A percentile compares a stretch with the other conserved stretches of the same genome.
phyloP scores from a whole-genome alignment of 352 stramenopile species.

The Pythium brachiatum region DNA sequence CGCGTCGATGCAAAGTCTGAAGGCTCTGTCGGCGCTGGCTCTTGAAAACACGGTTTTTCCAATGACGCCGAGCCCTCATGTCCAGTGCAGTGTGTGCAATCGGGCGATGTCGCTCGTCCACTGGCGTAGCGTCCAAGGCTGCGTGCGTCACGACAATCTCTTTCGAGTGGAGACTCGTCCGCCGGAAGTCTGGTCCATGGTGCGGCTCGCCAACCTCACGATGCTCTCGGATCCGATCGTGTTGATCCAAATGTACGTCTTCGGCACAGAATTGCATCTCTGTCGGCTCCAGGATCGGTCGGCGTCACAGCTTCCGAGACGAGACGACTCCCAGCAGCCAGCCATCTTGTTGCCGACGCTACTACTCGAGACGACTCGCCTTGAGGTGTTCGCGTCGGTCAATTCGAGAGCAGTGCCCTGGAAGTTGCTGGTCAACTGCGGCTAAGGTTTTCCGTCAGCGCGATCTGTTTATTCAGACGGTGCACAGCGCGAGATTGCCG shows the following conservation, averaged over 20 bases:
- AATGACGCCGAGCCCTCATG: not conserved
- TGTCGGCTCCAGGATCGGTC: not conserved
- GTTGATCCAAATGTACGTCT: constrained; percentile 5
- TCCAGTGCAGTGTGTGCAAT: constrained; percentile 4
- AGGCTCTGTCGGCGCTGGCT: not conserved
- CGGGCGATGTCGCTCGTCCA: not conserved
- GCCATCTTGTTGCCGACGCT: not conserved
- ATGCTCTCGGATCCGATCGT: constrained; percentile 19
- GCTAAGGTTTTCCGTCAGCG: not conserved
- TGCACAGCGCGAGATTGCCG: not conserved
- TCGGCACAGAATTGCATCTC: not conserved
- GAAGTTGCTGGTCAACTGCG: constrained; percentile 10
- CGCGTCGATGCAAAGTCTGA: not conserved
- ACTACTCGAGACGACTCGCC: not conserved
- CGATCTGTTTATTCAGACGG: not conserved
- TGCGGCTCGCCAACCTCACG: constrained; percentile 19
- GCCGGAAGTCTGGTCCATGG: constrained; percentile 20
- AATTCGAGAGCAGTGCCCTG: not conserved
- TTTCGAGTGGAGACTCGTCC: constrained; percentile 17
- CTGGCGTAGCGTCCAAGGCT: constrained; percentile 5
- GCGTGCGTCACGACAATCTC: constrained; percentile 6
- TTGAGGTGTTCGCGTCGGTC: not conserved
- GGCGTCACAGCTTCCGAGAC: not conserved
- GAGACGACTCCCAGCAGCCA: not conserved
- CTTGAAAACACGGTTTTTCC: not conserved